Evolutionary conservation across 148 eudicot species (phyloP).

Genomic region (Hydrangea macrophylla): DNA sequence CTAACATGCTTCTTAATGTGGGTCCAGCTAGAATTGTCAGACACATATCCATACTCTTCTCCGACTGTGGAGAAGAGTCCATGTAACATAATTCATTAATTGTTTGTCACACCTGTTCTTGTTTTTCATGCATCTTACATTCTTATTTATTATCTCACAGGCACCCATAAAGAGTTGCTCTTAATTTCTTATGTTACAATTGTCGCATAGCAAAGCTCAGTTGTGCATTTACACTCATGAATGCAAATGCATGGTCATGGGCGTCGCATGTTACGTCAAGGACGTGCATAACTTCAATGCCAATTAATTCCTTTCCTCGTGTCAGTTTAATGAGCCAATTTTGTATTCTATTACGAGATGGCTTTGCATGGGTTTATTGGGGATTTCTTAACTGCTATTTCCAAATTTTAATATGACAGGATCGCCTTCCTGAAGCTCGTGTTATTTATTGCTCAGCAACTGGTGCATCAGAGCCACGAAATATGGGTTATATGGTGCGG

Average conservation of each 20-base stretch:
- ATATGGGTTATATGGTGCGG: slow-evolving; percentile 98
- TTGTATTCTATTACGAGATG: neutral
- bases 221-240: neutral
- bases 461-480: slow-evolving; percentile 98
- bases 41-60: too few species aligned
- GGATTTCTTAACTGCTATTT: slow-evolving; percentile 21
- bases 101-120: too few species aligned
- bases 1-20: too few species aligned
- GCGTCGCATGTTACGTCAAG: neutral
- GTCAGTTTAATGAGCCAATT: neutral
- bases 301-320: neutral
- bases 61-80: too few species aligned
- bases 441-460: slow-evolving; percentile 98
- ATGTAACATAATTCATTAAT: too few species aligned
- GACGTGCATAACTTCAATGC: neutral
- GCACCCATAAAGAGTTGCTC: neutral
- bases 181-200: neutral
- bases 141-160: neutral
- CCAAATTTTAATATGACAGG: slow-evolving; percentile 43
- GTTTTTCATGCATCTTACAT: too few species aligned
- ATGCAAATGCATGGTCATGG: neutral
- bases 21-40: too few species aligned
- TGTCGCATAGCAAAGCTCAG: neutral
- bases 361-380: slow-evolving; percentile 4
- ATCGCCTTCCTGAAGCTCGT: slow-evolving; percentile 92